A percentile compares a stretch with the other conserved stretches of the same genome.
phyloP scores from a whole-genome alignment of 2,329 filamentous ascomycete genomes.

The Talaromyces sp. region DNA sequence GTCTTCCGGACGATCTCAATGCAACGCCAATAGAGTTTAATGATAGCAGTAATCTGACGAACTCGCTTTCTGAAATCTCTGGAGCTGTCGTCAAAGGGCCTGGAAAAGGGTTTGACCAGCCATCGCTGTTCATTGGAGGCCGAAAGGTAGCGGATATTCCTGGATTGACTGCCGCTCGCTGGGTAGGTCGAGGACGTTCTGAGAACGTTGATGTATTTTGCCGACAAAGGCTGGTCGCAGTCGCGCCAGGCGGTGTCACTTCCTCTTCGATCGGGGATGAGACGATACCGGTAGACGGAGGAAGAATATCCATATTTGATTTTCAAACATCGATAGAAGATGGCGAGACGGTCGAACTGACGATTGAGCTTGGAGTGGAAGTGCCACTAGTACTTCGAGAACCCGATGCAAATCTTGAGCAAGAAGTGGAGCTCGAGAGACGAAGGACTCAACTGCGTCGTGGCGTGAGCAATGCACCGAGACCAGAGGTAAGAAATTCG shows the following conservation, averaged over 20 bases:
- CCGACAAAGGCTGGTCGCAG: slow-evolving; percentile 58
- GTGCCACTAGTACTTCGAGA: slow-evolving; percentile 69
- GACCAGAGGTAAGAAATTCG: slow-evolving; percentile 33
- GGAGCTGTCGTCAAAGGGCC: slow-evolving; percentile 24
- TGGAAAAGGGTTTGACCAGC: slow-evolving; percentile 37
- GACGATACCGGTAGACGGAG: slow-evolving; percentile 73
- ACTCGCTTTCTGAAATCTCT: slow-evolving; percentile 20
- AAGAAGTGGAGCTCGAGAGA: slow-evolving; percentile 75
- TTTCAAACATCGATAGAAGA: slow-evolving; percentile 63
- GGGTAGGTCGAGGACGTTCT: slow-evolving; percentile 59
- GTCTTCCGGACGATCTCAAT: slow-evolving; percentile 70
- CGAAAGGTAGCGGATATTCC: slow-evolving; percentile 62
- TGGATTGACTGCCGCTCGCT: slow-evolving; percentile 67
- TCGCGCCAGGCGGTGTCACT: slow-evolving; percentile 66
- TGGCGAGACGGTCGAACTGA: slow-evolving; percentile 57
- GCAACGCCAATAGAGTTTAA: slow-evolving; percentile 35
- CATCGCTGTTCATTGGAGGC: slow-evolving; percentile 69
- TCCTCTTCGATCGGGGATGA: slow-evolving; percentile 64
- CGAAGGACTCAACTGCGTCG: slow-evolving; percentile 66
- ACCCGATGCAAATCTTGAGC: slow-evolving; percentile 68
- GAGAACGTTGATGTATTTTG: slow-evolving; percentile 45
- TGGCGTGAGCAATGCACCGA: slow-evolving; percentile 47
- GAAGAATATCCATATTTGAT: slow-evolving; percentile 68
- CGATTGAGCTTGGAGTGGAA: slow-evolving; percentile 70
- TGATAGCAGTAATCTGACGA: neutral